A percentile compares a stretch with the other conserved stretches of the same genome.
phyloP scores from a whole-genome alignment of 2,329 filamentous ascomycete genomes.

The Sporothrix globosa region DNA sequence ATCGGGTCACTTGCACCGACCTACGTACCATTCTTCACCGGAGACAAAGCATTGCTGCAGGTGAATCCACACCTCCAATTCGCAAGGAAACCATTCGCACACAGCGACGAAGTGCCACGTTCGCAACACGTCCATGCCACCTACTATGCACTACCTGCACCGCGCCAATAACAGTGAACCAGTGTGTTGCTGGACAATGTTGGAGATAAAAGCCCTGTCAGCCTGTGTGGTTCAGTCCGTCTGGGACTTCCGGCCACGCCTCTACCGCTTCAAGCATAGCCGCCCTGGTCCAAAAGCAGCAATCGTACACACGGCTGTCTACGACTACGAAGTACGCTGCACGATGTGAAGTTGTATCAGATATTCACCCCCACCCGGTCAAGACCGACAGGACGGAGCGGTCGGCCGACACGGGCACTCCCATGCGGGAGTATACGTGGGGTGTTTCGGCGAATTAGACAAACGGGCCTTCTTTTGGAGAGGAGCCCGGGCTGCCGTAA shows the following conservation, averaged over 20 bases:
- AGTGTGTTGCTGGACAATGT: neutral
- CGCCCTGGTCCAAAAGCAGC: neutral
- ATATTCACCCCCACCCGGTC: neutral
- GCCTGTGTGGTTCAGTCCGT: no score
- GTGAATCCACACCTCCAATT: no score
- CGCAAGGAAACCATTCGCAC: neutral
- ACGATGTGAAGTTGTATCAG: neutral
- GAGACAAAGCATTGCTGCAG: neutral
- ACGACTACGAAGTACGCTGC: no score
- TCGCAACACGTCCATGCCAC: neutral
- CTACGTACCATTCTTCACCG: neutral
- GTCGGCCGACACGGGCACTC: neutral
- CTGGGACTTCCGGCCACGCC: no score
- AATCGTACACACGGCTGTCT: no score
- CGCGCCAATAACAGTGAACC: neutral
- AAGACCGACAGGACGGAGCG: neutral
- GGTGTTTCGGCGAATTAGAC: neutral
- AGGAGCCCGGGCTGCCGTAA: neutral
- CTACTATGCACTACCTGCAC: neutral
- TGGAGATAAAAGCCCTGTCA: no score
- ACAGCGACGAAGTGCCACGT: neutral
- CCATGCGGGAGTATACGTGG: neutral
- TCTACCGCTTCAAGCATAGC: neutral
- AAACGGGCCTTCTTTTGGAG: constrained; percentile 26
- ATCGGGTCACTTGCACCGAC: no score